Conservation (phyloP, 192 early-diverging fungal species). For the Coemansia sp. region DNA sequence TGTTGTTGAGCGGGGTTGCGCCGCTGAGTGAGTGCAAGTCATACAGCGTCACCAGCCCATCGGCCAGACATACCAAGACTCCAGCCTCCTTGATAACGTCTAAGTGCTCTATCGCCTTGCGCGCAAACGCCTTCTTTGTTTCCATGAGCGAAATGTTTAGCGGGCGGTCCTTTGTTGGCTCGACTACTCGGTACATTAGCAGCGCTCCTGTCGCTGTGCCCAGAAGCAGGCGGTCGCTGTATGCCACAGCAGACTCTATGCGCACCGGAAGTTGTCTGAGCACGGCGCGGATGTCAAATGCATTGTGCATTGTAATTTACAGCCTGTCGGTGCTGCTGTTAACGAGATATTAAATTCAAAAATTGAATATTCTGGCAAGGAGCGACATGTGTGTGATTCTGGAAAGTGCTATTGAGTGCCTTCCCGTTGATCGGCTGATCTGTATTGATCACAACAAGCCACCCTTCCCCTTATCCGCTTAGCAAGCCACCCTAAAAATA, state of each 20-base stretch:
- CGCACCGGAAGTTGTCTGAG: slow-evolving; percentile 70
- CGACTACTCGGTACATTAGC: slow-evolving; percentile 65
- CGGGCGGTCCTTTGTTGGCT: slow-evolving; percentile 20
- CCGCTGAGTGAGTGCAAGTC: slow-evolving; percentile 72
- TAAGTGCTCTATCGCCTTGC: slow-evolving; percentile 70
- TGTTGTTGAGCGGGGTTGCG: slow-evolving; percentile 66
- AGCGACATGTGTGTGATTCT: too few relatives aligned
- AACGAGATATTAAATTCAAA: neutral
- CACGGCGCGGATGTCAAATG: slow-evolving; percentile 73
- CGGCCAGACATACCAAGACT: slow-evolving; percentile 71
- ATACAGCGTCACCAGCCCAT: slow-evolving; percentile 71
- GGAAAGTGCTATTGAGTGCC: neutral
- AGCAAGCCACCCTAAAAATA: neutral
- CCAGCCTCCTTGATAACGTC: slow-evolving; percentile 75
- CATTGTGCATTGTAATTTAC: slow-evolving; percentile 67
- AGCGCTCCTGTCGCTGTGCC: slow-evolving; percentile 70
- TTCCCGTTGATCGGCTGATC: neutral
- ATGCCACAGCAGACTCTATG: slow-evolving; percentile 71
- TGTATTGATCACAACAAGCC: neutral
- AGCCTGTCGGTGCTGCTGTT: neutral
- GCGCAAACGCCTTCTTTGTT: slow-evolving; percentile 70
- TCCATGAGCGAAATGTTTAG: slow-evolving; percentile 61
- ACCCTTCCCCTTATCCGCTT: too few relatives aligned
- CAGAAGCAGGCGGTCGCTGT: slow-evolving; percentile 71
- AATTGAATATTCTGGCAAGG: too few relatives aligned